Evolutionary conservation across 306 rosid genomes (phyloP), one percentile per base, ranked within the genome.

Genomic region (Vigna mungo): DNA sequence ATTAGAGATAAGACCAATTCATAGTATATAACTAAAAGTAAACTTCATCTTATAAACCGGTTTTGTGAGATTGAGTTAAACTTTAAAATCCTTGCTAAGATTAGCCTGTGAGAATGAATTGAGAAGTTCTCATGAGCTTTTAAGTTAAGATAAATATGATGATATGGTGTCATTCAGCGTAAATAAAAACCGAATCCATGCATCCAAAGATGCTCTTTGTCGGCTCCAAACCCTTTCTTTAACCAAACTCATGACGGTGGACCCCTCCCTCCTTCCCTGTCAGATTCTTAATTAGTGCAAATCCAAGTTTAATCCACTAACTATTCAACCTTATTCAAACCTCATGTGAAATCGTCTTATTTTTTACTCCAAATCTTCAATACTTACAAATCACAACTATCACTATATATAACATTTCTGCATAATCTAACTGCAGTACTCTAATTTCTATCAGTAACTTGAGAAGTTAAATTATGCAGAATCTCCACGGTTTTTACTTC

Each of bases 121-220:
- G 46, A 41, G 46, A 41, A 44, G 15, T 30, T 30, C 34, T 37
- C 15, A 46, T 48, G 43, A 25, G 39, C 20, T 12, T n/a, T n/a
- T 8, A 52, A 20, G 7, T 32, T 55, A 20, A 20, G 32, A 55
- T 55, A 10, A 9, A 11, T 54, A 41, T 41, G 13, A 41, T 41
- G 13, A 43, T 6, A 43, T 43, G 49, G 25, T 8, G 14, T 4
- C 20, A 41, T 6, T 27, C 23, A 47, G 78, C 74, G 80, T 77
- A 51, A 75, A 81, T 55, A 49, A 66, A 84, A 58, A 60, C 18
- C 1, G 1, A 48, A 5, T 51, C 80, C 86, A 83, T 83, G 86
- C 86, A 83, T 77, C 80, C 53, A 68, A 87, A 89, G 96, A 91
- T 93, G 98, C 98, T 83, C 87, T 89, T 86, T 89, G 96, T 91